Conservation (phyloP, 495 filamentous ascomycete genomes). For the Durotheca rogersii region DNA sequence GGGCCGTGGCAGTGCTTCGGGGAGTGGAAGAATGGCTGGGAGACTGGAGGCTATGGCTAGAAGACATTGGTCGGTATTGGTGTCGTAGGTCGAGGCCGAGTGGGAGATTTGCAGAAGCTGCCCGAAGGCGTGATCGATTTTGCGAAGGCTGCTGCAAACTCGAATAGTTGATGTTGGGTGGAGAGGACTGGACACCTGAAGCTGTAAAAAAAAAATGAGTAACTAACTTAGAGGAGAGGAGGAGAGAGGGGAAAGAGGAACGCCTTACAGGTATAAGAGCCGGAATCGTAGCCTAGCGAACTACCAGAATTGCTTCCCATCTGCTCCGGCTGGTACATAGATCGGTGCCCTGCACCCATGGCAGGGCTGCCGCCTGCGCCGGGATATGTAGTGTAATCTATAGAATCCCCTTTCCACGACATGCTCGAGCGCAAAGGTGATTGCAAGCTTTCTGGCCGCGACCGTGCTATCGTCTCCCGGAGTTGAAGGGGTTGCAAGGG, state of each 20-base stretch:
- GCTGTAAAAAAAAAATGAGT: conserved; percentile 35
- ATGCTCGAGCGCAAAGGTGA: conserved; percentile 61
- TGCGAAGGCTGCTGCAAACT: conserved; percentile 47
- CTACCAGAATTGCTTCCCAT: conserved; percentile 40
- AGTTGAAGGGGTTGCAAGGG: conserved; percentile 60
- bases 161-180: conserved; percentile 49
- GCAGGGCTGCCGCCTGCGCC: conserved; percentile 45
- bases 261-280: conserved; percentile 53
- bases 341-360: conserved; percentile 45
- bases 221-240: conserved; percentile 1
- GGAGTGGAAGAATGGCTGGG: conserved; percentile 43
- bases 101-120: conserved; percentile 49
- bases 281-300: conserved; percentile 50
- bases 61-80: conserved; percentile 49
- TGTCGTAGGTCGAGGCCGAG: conserved; percentile 49
- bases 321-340: conserved; percentile 43
- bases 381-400: conserved; percentile 55
- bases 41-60: conserved; percentile 42
- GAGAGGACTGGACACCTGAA: conserved; percentile 48
- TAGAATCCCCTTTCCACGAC: conserved; percentile 61
- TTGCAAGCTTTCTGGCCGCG: conserved; percentile 58
- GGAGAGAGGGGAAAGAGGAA: conserved; percentile 10
- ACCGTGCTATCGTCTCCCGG: conserved; percentile 59
- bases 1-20: conserved; percentile 40
- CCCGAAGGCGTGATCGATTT: conserved; percentile 46